Evolutionary conservation across 208 protist genomes (phyloP), one percentile per base, ranked within the genome.

Genomic region (Jaenimonas drosophilae): DNA sequence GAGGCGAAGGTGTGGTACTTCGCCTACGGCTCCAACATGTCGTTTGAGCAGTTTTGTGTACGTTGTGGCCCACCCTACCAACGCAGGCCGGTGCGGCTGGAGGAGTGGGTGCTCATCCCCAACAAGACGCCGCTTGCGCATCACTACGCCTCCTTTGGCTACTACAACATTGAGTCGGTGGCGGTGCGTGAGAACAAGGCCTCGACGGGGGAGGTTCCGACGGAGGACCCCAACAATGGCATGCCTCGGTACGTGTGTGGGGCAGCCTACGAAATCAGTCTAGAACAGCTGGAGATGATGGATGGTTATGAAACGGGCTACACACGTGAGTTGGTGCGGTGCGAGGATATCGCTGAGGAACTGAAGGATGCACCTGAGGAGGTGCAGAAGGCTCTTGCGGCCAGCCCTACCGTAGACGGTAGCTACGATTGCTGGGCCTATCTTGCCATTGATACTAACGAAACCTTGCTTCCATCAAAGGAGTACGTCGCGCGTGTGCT

Each of bases 1-100:
- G 69, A 76, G 53, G 26, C 14, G 27, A 50, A 49, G 31, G 64
- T 59, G 32, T 72, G 59, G 59, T 77, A 77, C 32, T 32, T 77
- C 0, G 63, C 64, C 25, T 77, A 77, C 41, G 70, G 70, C 27
- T 67, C 57, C 4, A 77, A 77, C 59, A 54, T 77, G 25, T 70
- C 61, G 24, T 77, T 63, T 63, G 70, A 77, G 56, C 70, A 77
- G 64, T 58, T 77, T 42, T 77, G 64, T 42, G 37, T 72, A 19
- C 70, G 63, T 59, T 59, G 71, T 38, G 70, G 70, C 20, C 70
- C 70, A 11, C 64, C 70, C 23, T 72, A 72, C 49, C 56, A 72
- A 53, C 70, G 70, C 24, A 54, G 70, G 29, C 49, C 59, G n/a
- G 64, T 63, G 30, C 45, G 59, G 49, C 44, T 77, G 38, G 27